Percentiles rank a stretch among this genome's conserved stretches.
Conservation (phyloP, 1,284 basidiomycete species). For the Lignosus rhinocerotis region DNA sequence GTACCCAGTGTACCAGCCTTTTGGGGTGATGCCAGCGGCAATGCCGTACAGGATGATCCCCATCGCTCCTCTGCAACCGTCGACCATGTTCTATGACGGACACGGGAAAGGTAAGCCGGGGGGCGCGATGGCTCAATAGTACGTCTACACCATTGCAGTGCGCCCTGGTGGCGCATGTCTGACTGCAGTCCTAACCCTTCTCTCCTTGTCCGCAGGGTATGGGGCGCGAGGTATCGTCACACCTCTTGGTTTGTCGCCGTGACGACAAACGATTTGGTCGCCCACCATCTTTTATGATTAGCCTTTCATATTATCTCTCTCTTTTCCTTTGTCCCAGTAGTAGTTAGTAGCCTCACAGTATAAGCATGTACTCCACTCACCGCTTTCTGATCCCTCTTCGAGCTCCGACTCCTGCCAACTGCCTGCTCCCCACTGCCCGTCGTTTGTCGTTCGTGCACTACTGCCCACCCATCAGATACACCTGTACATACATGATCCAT, state of each 20-base stretch:
- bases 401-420: background rate
- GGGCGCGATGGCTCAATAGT: conserved; percentile 14
- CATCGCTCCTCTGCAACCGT: conserved; percentile 12
- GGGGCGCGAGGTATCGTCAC: background rate
- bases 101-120: conserved; percentile 16
- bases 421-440: background rate
- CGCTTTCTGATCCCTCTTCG: background rate
- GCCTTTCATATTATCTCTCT: conserved; percentile 6
- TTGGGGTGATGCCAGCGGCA: conserved; percentile 16
- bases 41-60: conserved; percentile 20
- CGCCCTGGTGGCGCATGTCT: background rate
- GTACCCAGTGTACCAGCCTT: conserved; percentile 22
- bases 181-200: background rate
- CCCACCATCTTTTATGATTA: background rate
- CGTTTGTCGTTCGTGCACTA: background rate
- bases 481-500: background rate
- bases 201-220: background rate
- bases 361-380: conserved; percentile 12
- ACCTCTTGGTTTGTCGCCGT: background rate
- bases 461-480: background rate
- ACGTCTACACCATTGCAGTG: background rate
- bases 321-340: conserved; percentile 4
- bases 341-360: conserved; percentile 14
- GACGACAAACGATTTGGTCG: background rate
- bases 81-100: conserved; percentile 12